phyloP scores from a whole-genome alignment of 2,329 filamentous ascomycete species.

The Phoma sp. region DNA sequence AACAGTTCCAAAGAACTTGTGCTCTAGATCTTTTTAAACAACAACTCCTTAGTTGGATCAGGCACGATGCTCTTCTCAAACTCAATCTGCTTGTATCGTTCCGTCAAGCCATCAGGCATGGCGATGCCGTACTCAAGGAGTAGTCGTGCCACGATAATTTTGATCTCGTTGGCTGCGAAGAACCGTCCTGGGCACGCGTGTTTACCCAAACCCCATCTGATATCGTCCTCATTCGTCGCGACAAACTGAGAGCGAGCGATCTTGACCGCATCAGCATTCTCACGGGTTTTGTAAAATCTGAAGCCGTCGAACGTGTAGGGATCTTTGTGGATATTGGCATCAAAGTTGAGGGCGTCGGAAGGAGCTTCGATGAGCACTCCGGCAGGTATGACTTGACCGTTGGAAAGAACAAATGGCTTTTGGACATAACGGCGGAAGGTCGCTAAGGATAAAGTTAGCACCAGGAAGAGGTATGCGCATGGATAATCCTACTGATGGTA shows the following conservation, averaged over 20 bases:
- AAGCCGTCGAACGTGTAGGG: constrained; percentile 39
- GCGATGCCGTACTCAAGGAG: constrained; percentile 39
- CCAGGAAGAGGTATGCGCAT: no score
- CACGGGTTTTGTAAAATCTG: constrained; percentile 40
- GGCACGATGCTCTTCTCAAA: constrained; percentile 19
- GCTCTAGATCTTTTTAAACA: constrained; percentile 16
- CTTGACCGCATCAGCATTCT: constrained; percentile 25
- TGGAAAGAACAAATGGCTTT: constrained; percentile 59
- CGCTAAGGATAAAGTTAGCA: constrained; percentile 17
- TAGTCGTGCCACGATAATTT: constrained; percentile 40
- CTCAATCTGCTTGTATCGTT: constrained; percentile 24
- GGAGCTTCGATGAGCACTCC: constrained; percentile 44
- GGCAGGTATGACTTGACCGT: constrained; percentile 56
- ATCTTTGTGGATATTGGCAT: constrained; percentile 25
- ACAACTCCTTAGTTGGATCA: constrained; percentile 21
- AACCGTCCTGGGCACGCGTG: constrained; percentile 44
- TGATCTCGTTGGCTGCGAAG: constrained; percentile 44
- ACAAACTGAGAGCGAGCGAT: constrained; percentile 42
- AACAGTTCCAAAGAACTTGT: no score
- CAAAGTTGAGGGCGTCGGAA: constrained; percentile 31
- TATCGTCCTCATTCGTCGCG: constrained; percentile 30
- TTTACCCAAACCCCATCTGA: constrained; percentile 38
- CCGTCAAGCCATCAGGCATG: constrained; percentile 23
- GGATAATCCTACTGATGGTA: constrained; percentile 25
- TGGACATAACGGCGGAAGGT: constrained; percentile 60